Conservation (phyloP, 371 early-diverging fungal species). For the Mortierella sp. region DNA sequence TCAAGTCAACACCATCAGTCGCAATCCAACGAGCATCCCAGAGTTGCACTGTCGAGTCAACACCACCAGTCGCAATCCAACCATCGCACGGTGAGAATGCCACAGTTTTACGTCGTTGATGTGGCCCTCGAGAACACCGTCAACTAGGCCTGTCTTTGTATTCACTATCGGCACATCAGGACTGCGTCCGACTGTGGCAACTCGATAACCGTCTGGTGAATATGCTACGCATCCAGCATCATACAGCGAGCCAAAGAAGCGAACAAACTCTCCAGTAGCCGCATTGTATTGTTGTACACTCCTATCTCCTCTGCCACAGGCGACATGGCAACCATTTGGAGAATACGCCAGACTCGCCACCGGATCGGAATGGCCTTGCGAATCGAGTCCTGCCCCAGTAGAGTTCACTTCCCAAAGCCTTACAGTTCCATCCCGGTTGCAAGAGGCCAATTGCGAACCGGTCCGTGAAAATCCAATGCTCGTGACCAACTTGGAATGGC, state of each 20-base stretch:
- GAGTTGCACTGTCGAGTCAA: conserved; percentile 6
- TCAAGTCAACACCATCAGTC: conserved; percentile 8
- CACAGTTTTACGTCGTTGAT: neutral
- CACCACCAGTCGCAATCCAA: conserved; percentile 11
- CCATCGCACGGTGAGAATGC: conserved; percentile 5
- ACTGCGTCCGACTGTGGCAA: neutral
- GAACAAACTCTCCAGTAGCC: neutral
- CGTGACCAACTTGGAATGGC: neutral
- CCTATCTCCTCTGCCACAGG: neutral
- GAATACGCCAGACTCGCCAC: neutral
- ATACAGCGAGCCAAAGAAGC: neutral
- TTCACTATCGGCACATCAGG: neutral
- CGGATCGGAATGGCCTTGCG: neutral
- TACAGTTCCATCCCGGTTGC: neutral
- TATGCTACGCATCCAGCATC: neutral
- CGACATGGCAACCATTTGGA: neutral
- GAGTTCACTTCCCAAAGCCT: neutral
- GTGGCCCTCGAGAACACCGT: neutral
- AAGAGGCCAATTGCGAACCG: neutral
- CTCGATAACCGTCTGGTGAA: neutral
- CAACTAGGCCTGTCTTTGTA: neutral
- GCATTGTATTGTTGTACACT: neutral
- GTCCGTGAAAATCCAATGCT: neutral
- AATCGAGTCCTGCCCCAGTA: neutral
- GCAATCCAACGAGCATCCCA: neutral